Evolutionary conservation across 306 rosid species (phyloP), one percentile per base, ranked within the genome.

Genomic region (Ochetophila trinervis): DNA sequence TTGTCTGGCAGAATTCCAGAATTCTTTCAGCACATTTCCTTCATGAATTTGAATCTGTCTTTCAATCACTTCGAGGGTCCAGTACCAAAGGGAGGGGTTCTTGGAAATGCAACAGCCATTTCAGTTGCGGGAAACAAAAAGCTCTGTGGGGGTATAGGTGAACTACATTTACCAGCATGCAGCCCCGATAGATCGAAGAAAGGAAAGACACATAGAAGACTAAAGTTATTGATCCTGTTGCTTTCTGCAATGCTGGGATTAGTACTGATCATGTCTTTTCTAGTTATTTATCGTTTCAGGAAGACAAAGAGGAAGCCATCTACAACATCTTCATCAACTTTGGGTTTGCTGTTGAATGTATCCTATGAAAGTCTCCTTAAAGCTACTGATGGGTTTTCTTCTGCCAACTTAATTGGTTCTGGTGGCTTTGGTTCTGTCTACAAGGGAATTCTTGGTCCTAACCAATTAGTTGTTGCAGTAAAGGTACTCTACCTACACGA

Each of bases 31-130:
- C 23, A 45, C 6, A 13, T 34, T 75, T 35, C 11, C 36, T 21
- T 63, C 35, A 27, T 23, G 19, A 15, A 48, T 57, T 50, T 75
- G n/a, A 75, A 75, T 44, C 51, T 75, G 2, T 75, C 79, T 17
- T 75, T 75, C 62, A 75, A 75, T 48, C 27, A 63, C 47, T 68
- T 75, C 5, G 79, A 72, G 59, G 79, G 79, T 57, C 36, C 36
- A 9, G 75, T 75, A 45, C 74, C 64, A 8, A 49, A 7, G 2
- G 54, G 58, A 32, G 75, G 79, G 11, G 66, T 75, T 45, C 68
- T 75, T 47, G 63, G 8, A 55, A 68, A 75, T 22, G 22, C 12
- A 35, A 63, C 54, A 23, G 66, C 58, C 0, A 20, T 64, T 34
- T 72, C 71, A 15, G 10, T 72, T 44, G 10, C 20, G 5, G 76